phyloP scores from a whole-genome alignment of 768 basidiomycete species.

The Termitomyces sp. region DNA sequence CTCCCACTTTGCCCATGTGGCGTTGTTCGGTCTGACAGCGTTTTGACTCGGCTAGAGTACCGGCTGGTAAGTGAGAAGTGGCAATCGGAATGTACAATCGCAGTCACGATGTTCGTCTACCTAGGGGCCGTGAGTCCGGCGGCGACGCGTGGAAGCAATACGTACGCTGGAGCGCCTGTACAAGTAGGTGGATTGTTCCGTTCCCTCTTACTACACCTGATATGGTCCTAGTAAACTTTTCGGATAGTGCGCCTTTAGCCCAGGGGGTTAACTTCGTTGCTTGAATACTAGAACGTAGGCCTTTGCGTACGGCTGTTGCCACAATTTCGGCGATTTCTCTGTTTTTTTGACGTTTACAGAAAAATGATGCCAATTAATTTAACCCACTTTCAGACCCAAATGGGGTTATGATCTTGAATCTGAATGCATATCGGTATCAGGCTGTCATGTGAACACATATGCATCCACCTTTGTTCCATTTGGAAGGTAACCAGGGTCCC shows the following conservation, averaged over 20 bases:
- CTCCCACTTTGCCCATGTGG: conserved; percentile 10
- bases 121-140: conserved; percentile 91
- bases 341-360: background rate
- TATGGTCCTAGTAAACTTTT: conserved; percentile 67
- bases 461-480: conserved; percentile 13
- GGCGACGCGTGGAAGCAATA: conserved; percentile 99
- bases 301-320: conserved; percentile 4
- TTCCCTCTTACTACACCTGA: background rate
- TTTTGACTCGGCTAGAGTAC: conserved; percentile 51
- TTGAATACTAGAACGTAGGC: conserved; percentile 20
- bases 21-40: conserved; percentile 15
- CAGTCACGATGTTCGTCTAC: conserved; percentile 12
- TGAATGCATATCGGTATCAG: background rate
- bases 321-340: conserved; percentile 6
- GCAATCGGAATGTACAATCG: background rate
- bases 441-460: conserved; percentile 10
- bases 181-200: conserved; percentile 33
- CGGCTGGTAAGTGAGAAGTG: conserved; percentile 56
- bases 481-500: conserved; percentile 21
- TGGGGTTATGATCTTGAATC: conserved; percentile 4
- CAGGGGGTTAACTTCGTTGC: conserved; percentile 85
- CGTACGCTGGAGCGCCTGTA: conserved; percentile 88
- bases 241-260: conserved; percentile 82
- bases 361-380: conserved; percentile 2
- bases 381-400: background rate